A percentile compares a stretch with the other conserved stretches of the same genome.
phyloP scores from a whole-genome alignment of 2,329 filamentous ascomycete species.

The Cladosporium austrohemisphaericum region DNA sequence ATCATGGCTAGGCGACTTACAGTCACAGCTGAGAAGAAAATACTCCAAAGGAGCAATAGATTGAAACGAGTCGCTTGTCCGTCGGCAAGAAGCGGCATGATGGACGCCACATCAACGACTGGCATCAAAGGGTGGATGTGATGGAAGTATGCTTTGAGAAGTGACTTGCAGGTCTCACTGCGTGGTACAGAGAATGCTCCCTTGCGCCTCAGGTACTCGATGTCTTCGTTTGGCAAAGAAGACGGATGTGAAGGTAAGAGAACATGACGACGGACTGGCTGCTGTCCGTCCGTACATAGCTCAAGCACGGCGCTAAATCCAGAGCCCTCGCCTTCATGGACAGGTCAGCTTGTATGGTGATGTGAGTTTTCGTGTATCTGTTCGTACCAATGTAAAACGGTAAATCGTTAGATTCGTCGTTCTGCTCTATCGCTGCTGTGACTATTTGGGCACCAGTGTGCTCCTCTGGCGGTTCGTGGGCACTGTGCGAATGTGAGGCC shows the following conservation, averaged over 20 bases:
- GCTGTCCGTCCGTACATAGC: conserved; percentile 6
- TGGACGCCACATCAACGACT: conserved; percentile 16
- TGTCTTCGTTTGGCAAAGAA: background rate
- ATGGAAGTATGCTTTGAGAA: conserved; percentile 16
- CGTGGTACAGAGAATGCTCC: conserved; percentile 4
- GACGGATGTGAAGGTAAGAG: background rate
- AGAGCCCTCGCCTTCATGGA: background rate
- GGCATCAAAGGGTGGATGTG: conserved; percentile 19
- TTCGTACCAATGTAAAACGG: conserved; percentile 9
- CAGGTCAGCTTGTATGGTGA: background rate
- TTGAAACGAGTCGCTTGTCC: conserved; percentile 14
- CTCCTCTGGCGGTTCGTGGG: conserved; percentile 1
- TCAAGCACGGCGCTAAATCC: conserved; percentile 9
- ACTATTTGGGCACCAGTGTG: conserved; percentile 4
- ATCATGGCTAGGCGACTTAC: background rate
- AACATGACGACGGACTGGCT: conserved; percentile 4
- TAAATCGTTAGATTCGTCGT: background rate
- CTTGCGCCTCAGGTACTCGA: conserved; percentile 1
- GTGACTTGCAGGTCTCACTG: conserved; percentile 4
- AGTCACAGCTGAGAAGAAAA: conserved; percentile 19
- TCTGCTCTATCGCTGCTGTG: conserved; percentile 2
- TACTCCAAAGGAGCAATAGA: conserved; percentile 19
- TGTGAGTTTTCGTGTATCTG: background rate
- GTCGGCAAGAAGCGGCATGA: conserved; percentile 15
- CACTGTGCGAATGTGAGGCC: background rate